Evolutionary conservation across 169 alveolate species (phyloP).

Genomic region (Eimeria tenella): DNA sequence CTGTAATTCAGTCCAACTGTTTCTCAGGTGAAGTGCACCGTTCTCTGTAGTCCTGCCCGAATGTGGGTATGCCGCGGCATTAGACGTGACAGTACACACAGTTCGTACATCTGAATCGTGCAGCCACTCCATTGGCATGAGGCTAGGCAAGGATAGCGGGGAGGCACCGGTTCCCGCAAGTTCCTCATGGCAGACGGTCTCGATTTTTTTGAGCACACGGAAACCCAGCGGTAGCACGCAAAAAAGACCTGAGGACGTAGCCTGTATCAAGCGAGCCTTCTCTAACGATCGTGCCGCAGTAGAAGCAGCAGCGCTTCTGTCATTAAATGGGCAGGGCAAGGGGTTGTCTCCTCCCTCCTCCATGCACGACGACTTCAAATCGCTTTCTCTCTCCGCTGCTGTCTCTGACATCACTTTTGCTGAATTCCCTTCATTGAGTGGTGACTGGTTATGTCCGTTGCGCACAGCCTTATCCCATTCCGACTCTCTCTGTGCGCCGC

Average conservation of each 20-base stretch:
- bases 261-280: constrained; percentile 49
- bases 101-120: constrained; percentile 26
- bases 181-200: constrained; percentile 54
- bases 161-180: constrained; percentile 47
- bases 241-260: constrained; percentile 21
- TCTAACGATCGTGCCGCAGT: constrained; percentile 22
- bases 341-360: too few relatives aligned
- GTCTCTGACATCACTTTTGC: too few relatives aligned
- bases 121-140: constrained; percentile 62
- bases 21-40: too few relatives aligned
- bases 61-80: too few relatives aligned
- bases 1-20: too few relatives aligned
- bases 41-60: too few relatives aligned
- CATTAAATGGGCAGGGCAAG: not conserved
- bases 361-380: too few relatives aligned
- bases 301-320: constrained; percentile 35
- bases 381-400: too few relatives aligned
- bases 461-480: not conserved
- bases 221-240: constrained; percentile 63
- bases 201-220: constrained; percentile 61
- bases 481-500: not conserved
- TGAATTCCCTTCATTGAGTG: not conserved
- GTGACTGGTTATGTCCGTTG: too few relatives aligned
- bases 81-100: not conserved
- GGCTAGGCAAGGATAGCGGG: constrained; percentile 41